Base-by-base conservation (phyloP, 2,329 filamentous ascomycete genomes). In the Aspergillus melleus region DNA sequence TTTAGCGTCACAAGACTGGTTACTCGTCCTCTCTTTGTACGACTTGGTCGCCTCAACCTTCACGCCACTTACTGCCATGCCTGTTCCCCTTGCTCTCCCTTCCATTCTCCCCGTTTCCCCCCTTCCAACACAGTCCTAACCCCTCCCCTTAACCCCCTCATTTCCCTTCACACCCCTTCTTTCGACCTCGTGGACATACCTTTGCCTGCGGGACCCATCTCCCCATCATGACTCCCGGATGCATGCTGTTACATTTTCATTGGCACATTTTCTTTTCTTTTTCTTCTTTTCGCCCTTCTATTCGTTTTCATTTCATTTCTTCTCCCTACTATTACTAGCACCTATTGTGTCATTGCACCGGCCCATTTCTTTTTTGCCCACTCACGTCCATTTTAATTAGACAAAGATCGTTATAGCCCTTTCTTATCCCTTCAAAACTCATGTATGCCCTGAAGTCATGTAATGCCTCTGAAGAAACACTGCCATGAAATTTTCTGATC, bases 361-460 rank as follows among this genome's bases (percentile, higher is more conserved):
- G 36, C 36, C 46, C 49, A 26, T 50, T 59, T 57, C 12, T 60
- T 51, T 46, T 58, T 59, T 62, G 24, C 29, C 49, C 51, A 52
- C 54, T 66, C 69, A 69, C 53, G 46, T 63, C 63, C 58, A 52
- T 72, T 72, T 70, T 71, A 75, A 73, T 75, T 76, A 76, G 73
- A 76, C 72, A 69, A 72, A 72, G 65, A 65, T 67, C 66, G 63
- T 56, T 68, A 69, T 70, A 74, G 68, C 72, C 68, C 73, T 70
- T 60, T 56, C 46, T 16, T 36, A 44, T 54, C 36, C 54, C 26
- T 66, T 58, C 8, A 54, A 66, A 42, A 62, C 64, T 74, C 72
- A 74, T 74, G 72, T 74, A 74, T 74, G 71, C 73, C 69, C 72
- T 65, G 68, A 74, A 76, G 66, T 77, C 74, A 78, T 78, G 76